Evolutionary conservation across 1,284 basidiomycete genomes (phyloP), one percentile per base, ranked within the genome.

Genomic region (Ustilago esculenta): DNA sequence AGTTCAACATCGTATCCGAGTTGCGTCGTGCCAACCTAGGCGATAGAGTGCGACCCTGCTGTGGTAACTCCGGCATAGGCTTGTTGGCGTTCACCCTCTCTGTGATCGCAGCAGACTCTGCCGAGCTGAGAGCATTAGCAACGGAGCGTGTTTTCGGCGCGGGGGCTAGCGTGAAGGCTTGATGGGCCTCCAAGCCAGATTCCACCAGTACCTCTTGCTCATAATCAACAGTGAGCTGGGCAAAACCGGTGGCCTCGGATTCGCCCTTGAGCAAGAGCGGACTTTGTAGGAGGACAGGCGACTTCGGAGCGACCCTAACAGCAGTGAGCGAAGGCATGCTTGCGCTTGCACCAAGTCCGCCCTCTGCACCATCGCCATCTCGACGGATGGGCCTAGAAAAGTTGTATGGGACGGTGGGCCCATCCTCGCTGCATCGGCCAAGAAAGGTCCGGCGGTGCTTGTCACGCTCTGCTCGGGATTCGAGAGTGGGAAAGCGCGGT

Each of bases 251-350:
- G 1, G 47, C 51, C 30, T 55, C 48, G 2, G 44, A 42, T 32
- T 67, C 64, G 40, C 64, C 57, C 17, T 67, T 67, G 39, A 67
- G 46, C 36, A 60, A 17, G 2, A 67, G 44, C 11, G 64, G 64
- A 30, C 64, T 61, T 29, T 56, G 57, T 3, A 67, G 44, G 5
- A 57, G 32, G 21, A 35, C 53, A 1, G 45, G 45, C 2, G 63
- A 48, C 17, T 52, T 67, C 1, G 48, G 44, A 10, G 40, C 45
- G 5, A 47, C 37, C 18, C 33, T 48, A 18, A 42, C 49, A 9
- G 39, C 40, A 5, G 35, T 27, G 18, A 56, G 46, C 15, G 58
- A 47, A 33, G 57, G 57, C 52, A 60, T 49, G 49, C 48, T 56
- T 2, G 9, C 50, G 18, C 48, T 56, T 1, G 53, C 30, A 5